These are phyloP conservation scores for Arthrinium phaeospermum DNA, from an alignment of 2,329 filamentous ascomycete genomes.

Conservation along the genomic window DNA sequence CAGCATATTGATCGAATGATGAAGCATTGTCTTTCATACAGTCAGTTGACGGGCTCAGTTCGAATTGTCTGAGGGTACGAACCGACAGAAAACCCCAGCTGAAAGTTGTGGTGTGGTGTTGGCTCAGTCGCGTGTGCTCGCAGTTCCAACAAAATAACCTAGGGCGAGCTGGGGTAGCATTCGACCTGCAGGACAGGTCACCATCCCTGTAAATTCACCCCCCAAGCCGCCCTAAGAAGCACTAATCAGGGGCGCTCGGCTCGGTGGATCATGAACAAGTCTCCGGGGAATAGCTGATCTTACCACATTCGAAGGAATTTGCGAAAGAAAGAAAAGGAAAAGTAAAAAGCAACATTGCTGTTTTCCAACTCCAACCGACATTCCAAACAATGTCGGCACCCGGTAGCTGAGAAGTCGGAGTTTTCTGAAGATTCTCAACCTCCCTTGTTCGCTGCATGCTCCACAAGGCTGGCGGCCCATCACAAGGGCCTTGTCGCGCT, in stretches of 20 bases:
- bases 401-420: not conserved
- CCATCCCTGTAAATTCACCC: not conserved
- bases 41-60: too few species aligned
- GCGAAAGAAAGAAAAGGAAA: not conserved
- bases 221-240: not conserved
- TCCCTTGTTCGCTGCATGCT: not conserved
- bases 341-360: not conserved
- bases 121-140: not conserved
- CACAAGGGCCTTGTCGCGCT: not conserved
- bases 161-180: not conserved
- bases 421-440: too few species aligned
- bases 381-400: not conserved
- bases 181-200: not conserved
- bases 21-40: too few species aligned
- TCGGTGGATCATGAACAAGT: not conserved
- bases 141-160: not conserved
- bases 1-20: too few species aligned
- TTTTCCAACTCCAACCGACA: not conserved
- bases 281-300: not conserved
- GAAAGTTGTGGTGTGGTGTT: not conserved
- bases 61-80: not conserved
- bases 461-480: not conserved
- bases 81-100: not conserved
- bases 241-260: not conserved
- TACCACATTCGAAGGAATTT: not conserved